Base-by-base conservation (phyloP, 768 basidiomycete genomes). In the Ephemerocybe angulata region DNA sequence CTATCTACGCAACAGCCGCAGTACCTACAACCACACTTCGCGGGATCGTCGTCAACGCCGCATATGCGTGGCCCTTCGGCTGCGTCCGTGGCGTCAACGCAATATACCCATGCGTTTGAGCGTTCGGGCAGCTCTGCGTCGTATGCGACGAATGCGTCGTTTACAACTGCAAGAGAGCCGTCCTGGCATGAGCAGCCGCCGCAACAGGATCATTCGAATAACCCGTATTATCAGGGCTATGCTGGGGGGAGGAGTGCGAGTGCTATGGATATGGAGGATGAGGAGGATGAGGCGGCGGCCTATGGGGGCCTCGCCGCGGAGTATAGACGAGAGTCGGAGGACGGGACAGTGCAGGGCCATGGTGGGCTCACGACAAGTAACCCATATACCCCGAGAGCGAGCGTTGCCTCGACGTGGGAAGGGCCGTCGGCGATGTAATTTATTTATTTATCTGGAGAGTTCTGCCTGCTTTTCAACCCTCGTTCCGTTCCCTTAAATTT, bases 121-220 rank as follows among this genome's bases (percentile, higher is more conserved):
- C 63, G 73, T 37, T 67, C 76, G 24, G 67, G 66, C 17, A 80
- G 74, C 52, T 68, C 70, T 33, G 64, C 67, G 48, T 73, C 72
- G 31, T 64, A 67, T 55, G 38, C 27, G 25, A 46, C 53, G 50
- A 35, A 55, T 38, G 50, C 72, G 15, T 76, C 77, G 51, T 78
- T 69, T 60, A 68, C 70, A 35, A 77, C 80, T 35, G 78, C 73
- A n/a, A 67, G 65, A 15, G 78, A 79, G 28, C 77, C 73, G 3
- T 75, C 68, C 42, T 75, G 67, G 64, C 59, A 65, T 15, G 75
- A 65, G 58, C 47, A 50, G 29, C 25, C 54, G 19, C 30, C 29
- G 17, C 51, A 44, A 30, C 35, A 19, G 37, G 43, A n/a, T 22
- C 37, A 37, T 27, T 41, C 54, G n/a, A 49, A 51, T 25, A 56